phyloP scores from a whole-genome alignment of 1,284 basidiomycete species.

The Coniophora puteana region DNA sequence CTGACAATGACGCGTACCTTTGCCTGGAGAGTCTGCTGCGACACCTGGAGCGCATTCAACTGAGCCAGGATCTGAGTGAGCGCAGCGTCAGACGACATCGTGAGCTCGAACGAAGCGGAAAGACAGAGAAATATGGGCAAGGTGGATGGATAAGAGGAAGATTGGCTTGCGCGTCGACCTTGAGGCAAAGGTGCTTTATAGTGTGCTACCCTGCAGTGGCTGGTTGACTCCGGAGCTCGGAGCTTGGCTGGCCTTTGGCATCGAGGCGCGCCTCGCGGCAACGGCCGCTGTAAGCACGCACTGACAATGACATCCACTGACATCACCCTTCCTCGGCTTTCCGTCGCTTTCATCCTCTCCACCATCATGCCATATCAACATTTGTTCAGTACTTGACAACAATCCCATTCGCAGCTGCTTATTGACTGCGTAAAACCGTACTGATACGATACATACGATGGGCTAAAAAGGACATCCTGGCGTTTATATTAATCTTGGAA shows the following conservation, averaged over 20 bases:
- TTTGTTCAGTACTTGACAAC: too few relatives aligned
- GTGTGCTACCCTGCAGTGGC: too few relatives aligned
- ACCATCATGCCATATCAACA: background rate
- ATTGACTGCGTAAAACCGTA: too few relatives aligned
- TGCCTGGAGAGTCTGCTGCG: constrained; percentile 70
- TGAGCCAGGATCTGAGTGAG: constrained; percentile 70
- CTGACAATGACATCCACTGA: background rate
- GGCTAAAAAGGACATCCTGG: too few relatives aligned
- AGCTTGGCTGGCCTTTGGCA: constrained; percentile 1
- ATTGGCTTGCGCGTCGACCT: background rate
- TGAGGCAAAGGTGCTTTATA: background rate
- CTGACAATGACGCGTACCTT: constrained; percentile 45
- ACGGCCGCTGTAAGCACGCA: background rate
- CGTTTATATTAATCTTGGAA: too few relatives aligned
- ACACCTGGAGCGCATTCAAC: constrained; percentile 64
- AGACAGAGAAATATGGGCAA: constrained; percentile 1
- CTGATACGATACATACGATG: too few relatives aligned
- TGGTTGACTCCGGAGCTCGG: too few relatives aligned
- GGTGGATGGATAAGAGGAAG: background rate
- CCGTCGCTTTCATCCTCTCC: background rate
- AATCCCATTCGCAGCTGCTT: too few relatives aligned
- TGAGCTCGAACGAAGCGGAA: constrained; percentile 8
- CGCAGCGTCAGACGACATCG: constrained; percentile 57
- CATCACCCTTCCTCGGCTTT: background rate
- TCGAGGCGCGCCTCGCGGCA: too few relatives aligned